phyloP scores from a whole-genome alignment of 2,329 filamentous ascomycete genomes.

The Teratosphaeria zuluensis region DNA sequence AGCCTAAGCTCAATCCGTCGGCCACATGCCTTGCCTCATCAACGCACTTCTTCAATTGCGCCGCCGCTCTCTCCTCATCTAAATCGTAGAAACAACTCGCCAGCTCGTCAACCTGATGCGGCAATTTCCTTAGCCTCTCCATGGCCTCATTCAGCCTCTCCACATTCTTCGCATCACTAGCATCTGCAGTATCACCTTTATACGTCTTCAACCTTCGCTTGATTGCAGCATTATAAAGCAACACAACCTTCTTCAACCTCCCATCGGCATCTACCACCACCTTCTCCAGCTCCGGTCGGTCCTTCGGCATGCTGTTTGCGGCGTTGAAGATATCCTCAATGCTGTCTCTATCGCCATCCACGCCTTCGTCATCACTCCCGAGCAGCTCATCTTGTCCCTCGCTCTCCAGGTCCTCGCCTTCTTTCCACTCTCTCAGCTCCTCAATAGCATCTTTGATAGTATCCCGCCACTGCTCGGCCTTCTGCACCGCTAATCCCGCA shows the following conservation, averaged over 20 bases:
- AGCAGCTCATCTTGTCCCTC: constrained; percentile 27
- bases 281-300: constrained; percentile 57
- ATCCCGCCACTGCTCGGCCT: constrained; percentile 64
- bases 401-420: constrained; percentile 45
- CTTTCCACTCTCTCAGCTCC: constrained; percentile 79
- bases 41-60: constrained; percentile 50
- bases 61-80: constrained; percentile 49
- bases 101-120: constrained; percentile 60
- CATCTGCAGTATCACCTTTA: constrained; percentile 3
- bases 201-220: constrained; percentile 56
- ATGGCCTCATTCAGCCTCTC: constrained; percentile 46
- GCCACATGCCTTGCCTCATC: constrained; percentile 48
- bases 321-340: constrained; percentile 61
- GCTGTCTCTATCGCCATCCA: constrained; percentile 31
- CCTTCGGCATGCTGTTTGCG: constrained; percentile 50
- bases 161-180: constrained; percentile 12
- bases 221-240: constrained; percentile 59
- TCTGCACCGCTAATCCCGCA: constrained; percentile 58
- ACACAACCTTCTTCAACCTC: constrained; percentile 55
- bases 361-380: constrained; percentile 30
- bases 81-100: constrained; percentile 64
- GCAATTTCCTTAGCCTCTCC: constrained; percentile 47
- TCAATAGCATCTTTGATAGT: constrained; percentile 72
- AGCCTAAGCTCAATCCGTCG: constrained; percentile 48
- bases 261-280: constrained; percentile 55